Percentiles rank a stretch among this genome's conserved stretches.
phyloP scores from a whole-genome alignment of 768 basidiomycete genomes.

The Calocybe gangraenosa region DNA sequence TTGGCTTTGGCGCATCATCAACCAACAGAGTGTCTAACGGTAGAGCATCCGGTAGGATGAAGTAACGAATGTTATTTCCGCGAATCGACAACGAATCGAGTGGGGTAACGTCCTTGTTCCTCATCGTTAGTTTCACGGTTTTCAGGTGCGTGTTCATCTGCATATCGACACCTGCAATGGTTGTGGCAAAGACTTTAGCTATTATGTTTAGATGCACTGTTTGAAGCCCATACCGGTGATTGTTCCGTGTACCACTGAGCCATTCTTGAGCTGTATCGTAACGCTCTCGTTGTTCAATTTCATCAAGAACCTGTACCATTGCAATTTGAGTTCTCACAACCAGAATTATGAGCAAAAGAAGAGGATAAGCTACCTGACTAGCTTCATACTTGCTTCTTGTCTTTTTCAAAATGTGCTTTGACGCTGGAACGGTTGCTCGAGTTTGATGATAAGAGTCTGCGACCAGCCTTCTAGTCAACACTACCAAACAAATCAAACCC shows the following conservation, averaged over 20 bases:
- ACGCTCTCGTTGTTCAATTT: constrained; percentile 99
- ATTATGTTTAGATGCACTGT: background rate
- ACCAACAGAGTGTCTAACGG: constrained; percentile 96
- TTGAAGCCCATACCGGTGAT: constrained; percentile 73
- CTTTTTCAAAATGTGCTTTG: background rate
- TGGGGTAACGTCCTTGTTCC: constrained; percentile 82
- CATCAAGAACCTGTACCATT: constrained; percentile 83
- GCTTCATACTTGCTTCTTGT: constrained; percentile 55
- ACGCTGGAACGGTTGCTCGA: too few species aligned
- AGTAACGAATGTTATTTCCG: constrained; percentile 96
- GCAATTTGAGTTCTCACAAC: constrained; percentile 4
- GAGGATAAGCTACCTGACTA: constrained; percentile 58
- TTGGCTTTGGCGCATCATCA: constrained; percentile 96
- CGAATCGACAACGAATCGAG: constrained; percentile 92
- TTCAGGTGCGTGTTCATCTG: constrained; percentile 99
- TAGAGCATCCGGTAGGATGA: constrained; percentile 94
- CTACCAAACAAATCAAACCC: too few species aligned
- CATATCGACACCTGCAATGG: constrained; percentile 83
- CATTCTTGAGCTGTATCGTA: constrained; percentile 97
- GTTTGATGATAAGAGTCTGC: too few species aligned
- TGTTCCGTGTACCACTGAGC: constrained; percentile 91
- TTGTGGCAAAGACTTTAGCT: constrained; percentile 2
- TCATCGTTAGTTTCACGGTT: constrained; percentile 93
- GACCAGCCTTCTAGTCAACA: too few species aligned
- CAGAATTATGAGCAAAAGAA: constrained; percentile 4